phyloP scores from a whole-genome alignment of 495 filamentous ascomycete species.

The Tuber microsphaerosporum region DNA sequence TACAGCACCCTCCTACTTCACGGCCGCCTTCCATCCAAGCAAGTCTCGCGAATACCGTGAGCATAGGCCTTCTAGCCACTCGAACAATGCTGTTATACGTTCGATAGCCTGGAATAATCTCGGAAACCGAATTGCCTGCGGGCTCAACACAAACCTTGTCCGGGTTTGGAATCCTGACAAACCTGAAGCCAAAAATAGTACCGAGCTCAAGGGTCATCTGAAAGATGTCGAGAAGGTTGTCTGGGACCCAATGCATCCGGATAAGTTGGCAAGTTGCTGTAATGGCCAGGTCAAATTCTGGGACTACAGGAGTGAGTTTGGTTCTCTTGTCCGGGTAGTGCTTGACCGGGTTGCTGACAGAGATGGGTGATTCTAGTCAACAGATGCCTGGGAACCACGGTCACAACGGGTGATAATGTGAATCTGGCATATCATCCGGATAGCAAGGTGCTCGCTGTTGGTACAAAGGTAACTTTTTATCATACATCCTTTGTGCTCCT shows the following conservation, averaged over 20 bases:
- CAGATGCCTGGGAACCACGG: constrained; percentile 28
- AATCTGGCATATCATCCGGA: constrained; percentile 83
- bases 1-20: not conserved
- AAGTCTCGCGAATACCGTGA: constrained; percentile 39
- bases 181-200: constrained; percentile 68
- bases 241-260: constrained; percentile 83
- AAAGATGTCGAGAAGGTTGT: constrained; percentile 74
- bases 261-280: constrained; percentile 74
- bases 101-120: constrained; percentile 85
- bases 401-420: constrained; percentile 67
- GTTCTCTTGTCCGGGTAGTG: not conserved
- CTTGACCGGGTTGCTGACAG: constrained; percentile 10
- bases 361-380: constrained; percentile 17
- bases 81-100: constrained; percentile 45
- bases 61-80: constrained; percentile 37
- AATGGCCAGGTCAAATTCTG: constrained; percentile 87
- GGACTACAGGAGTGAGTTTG: constrained; percentile 52
- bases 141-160: constrained; percentile 69
- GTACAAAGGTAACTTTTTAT: constrained; percentile 61
- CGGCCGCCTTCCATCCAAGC: not conserved
- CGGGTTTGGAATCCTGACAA: constrained; percentile 91
- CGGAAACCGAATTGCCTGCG: constrained; percentile 76
- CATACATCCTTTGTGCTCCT: not conserved
- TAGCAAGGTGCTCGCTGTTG: constrained; percentile 71
- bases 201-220: constrained; percentile 74